These are phyloP conservation scores for Apostasia shenzhenica DNA, from an alignment of 106 monocot species.

Conservation along the genomic window DNA sequence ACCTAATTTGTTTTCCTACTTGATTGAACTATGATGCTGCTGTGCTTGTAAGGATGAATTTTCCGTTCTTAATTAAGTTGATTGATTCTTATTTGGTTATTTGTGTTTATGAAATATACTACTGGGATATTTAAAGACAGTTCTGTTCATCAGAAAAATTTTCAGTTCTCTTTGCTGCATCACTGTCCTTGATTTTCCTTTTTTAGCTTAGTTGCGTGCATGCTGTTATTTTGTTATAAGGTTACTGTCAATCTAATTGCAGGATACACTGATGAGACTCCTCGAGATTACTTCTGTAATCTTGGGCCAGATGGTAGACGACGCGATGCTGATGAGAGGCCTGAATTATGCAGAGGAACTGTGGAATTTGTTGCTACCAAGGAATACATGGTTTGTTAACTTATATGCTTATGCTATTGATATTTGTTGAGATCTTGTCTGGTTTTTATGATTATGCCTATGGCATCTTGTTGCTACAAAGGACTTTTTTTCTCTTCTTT, in stretches of 20 bases:
- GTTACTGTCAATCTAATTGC: neutral
- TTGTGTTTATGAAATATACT: too few species aligned
- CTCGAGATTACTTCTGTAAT: conserved; percentile 89
- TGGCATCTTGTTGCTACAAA: neutral
- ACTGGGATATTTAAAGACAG: too few species aligned
- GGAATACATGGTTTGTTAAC: conserved; percentile 84
- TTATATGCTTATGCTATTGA: neutral
- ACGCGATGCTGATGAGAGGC: conserved; percentile 98
- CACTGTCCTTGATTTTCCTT: too few species aligned
- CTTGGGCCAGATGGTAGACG: conserved; percentile 93
- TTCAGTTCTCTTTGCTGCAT: too few species aligned
- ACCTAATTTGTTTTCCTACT: too few species aligned
- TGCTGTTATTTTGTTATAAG: too few species aligned
- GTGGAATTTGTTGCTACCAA: conserved; percentile 99
- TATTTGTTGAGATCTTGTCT: neutral
- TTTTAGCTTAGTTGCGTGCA: too few species aligned
- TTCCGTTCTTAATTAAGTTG: too few species aligned
- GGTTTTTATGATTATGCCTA: neutral
- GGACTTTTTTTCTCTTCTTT: neutral
- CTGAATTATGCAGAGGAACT: conserved; percentile 92
- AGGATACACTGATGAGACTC: conserved; percentile 93
- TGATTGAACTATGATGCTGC: too few species aligned
- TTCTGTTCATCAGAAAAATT: too few species aligned
- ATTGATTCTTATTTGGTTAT: too few species aligned
- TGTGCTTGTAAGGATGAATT: too few species aligned